Conservation (phyloP, 1,284 basidiomycete genomes). For the Sparassis latifolia region DNA sequence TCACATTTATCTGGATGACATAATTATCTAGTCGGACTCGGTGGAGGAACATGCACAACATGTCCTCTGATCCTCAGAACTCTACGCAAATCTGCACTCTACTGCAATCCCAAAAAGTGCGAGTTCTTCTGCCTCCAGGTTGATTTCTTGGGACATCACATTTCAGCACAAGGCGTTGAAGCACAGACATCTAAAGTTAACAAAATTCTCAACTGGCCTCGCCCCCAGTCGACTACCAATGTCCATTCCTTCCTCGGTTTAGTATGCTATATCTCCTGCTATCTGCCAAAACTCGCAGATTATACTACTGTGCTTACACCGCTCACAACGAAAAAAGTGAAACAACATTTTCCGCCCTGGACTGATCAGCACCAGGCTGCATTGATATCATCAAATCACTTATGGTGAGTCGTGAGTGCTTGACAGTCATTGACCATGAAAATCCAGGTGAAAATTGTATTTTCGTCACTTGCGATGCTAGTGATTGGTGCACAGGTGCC, state of each 20-base stretch:
- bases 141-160: not conserved
- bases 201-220: not conserved
- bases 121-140: not conserved
- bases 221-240: not conserved
- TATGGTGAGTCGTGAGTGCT: not conserved
- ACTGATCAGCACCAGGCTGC: not conserved
- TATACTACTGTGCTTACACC: not conserved
- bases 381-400: not conserved
- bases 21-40: not conserved
- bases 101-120: not conserved
- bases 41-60: not conserved
- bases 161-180: not conserved
- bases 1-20: not conserved
- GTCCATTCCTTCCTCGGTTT: not conserved
- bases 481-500: not conserved
- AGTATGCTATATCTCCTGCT: not conserved
- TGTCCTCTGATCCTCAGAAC: not conserved
- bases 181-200: not conserved
- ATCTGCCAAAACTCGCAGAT: not conserved
- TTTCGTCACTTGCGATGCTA: not conserved
- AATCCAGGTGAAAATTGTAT: not conserved
- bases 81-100: not conserved
- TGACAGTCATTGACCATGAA: not conserved
- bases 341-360: not conserved
- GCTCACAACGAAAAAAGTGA: not conserved